phyloP scores from a whole-genome alignment of 331 rosid species.

The Phaseolus coccineus region DNA sequence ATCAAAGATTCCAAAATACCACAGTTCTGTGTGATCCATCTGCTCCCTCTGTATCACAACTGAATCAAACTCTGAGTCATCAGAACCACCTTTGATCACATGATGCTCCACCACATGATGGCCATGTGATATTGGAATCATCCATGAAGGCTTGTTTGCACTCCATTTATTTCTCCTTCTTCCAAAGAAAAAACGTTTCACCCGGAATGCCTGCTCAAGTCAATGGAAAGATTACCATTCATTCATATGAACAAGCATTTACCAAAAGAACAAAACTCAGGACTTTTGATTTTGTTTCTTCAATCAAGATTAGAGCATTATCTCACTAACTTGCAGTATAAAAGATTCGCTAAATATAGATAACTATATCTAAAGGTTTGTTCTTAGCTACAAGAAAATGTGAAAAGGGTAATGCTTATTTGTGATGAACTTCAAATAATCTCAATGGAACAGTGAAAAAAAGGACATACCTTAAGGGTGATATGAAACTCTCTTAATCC shows the following conservation, averaged over 20 bases:
- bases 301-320: too few species aligned
- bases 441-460: conserved; percentile 24
- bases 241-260: not conserved
- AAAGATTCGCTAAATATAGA: too few species aligned
- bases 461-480: conserved; percentile 60
- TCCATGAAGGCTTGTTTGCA: conserved; percentile 66
- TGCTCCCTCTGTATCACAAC: conserved; percentile 79
- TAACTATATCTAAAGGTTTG: too few species aligned
- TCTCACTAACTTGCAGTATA: too few species aligned
- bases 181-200: conserved; percentile 50
- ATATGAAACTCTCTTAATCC: conserved; percentile 67
- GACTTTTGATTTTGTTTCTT: too few species aligned
- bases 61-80: conserved; percentile 56
- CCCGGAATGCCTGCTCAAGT: conserved; percentile 53
- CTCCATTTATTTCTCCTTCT: conserved; percentile 42
- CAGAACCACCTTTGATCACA: conserved; percentile 40
- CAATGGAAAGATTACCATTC: not conserved
- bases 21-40: conserved; percentile 59
- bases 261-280: not conserved
- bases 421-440: conserved; percentile 10
- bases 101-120: conserved; percentile 55
- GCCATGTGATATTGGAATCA: conserved; percentile 84
- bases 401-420: not conserved
- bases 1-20: conserved; percentile 85
- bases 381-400: too few species aligned